Percentiles rank a stretch among this genome's conserved stretches.
Evolutionary conservation across 2,329 filamentous ascomycete genomes (phyloP).

Genomic region (Neophaeococcomyces mojaviensis): DNA sequence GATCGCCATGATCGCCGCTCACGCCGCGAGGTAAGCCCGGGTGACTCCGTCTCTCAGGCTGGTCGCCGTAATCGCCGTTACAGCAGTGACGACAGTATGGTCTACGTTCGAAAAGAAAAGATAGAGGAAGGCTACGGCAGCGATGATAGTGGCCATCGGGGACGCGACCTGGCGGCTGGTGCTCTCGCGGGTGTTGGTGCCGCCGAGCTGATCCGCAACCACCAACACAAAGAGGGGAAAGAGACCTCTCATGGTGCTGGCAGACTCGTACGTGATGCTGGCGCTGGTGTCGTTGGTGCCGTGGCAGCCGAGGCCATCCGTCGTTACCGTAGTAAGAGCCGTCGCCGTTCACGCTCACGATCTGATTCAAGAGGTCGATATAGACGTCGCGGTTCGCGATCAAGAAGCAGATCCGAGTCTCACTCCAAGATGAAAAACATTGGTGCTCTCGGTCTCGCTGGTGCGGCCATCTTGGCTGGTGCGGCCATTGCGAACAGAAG

Average conservation of each 20-base stretch:
- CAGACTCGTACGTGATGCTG: conserved; percentile 44
- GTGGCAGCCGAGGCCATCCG: conserved; percentile 53
- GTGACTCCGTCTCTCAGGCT: conserved; percentile 47
- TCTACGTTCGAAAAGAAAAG: conserved; percentile 49
- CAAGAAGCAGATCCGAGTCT: conserved; percentile 37
- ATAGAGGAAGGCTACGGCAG: conserved; percentile 15
- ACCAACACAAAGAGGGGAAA: conserved; percentile 50
- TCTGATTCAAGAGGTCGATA: conserved; percentile 26
- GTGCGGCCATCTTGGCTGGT: conserved; percentile 54
- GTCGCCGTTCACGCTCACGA: conserved; percentile 36
- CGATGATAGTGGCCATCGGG: conserved; percentile 43
- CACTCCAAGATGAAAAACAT: conserved; percentile 46
- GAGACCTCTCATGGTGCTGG: conserved; percentile 45
- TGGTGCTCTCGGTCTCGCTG: conserved; percentile 44
- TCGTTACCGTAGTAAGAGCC: conserved; percentile 43
- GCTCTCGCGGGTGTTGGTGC: conserved; percentile 54
- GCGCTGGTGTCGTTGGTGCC: conserved; percentile 55
- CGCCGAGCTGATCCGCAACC: conserved; percentile 52
- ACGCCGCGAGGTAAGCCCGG: conserved; percentile 43
- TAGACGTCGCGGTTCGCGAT: conserved; percentile 21
- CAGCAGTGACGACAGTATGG: conserved; percentile 55
- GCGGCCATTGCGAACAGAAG: conserved; percentile 51
- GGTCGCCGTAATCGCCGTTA: conserved; percentile 36
- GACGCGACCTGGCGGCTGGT: conserved; percentile 55
- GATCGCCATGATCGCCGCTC: conserved; percentile 55